phyloP scores from a whole-genome alignment of 306 rosid species.

The Quercus cerris region DNA sequence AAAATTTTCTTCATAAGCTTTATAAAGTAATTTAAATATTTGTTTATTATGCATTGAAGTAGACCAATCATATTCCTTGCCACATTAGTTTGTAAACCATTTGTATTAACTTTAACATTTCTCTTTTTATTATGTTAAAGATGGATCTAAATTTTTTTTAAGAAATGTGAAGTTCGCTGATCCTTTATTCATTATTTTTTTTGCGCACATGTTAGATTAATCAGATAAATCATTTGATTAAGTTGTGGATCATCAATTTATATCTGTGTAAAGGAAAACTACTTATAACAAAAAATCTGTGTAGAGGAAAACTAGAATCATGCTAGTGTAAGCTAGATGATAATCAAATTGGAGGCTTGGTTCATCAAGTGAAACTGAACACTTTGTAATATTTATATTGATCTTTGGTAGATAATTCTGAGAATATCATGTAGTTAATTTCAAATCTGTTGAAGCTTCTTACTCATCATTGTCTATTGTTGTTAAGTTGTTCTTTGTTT shows the following conservation, averaged over 20 bases:
- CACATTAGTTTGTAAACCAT: too few species aligned
- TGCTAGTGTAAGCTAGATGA: neutral
- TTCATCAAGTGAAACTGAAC: neutral
- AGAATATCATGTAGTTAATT: neutral
- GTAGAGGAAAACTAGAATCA: neutral
- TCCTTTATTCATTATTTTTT: neutral
- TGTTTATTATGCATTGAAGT: too few species aligned
- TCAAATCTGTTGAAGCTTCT: conserved; percentile 4
- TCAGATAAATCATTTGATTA: neutral
- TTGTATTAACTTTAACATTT: too few species aligned
- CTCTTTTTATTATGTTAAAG: neutral
- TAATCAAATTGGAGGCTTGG: neutral
- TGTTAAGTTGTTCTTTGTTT: neutral
- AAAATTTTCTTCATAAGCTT: too few species aligned
- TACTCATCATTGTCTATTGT: conserved; percentile 1
- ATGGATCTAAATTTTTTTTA: neutral
- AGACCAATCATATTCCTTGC: too few species aligned
- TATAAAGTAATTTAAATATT: too few species aligned
- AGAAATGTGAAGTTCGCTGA: neutral
- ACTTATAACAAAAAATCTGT: neutral
- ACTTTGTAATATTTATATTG: neutral
- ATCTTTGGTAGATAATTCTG: neutral
- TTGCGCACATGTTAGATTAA: neutral
- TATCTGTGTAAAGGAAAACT: too few species aligned
- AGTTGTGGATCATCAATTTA: too few species aligned